Evolutionary conservation across 148 eudicot species (phyloP).

Genomic region (Heliosperma pusillum): DNA sequence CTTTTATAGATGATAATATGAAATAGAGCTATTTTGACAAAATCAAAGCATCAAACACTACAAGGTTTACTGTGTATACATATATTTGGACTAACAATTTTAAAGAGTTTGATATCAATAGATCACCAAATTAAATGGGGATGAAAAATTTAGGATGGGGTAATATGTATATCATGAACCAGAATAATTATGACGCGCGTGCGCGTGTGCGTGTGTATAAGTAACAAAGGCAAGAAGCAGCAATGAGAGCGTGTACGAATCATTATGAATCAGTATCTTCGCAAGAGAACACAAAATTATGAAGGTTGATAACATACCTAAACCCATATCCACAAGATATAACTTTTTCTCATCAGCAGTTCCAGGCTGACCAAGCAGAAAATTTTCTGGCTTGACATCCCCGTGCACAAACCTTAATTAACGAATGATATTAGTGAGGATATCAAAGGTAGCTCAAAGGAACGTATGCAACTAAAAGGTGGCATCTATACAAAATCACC

Average conservation of each 20-base stretch:
- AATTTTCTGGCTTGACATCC: slow-evolving; percentile 94
- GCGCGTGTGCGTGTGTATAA: too few relatives aligned
- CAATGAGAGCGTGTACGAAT: not conserved
- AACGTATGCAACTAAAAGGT: not conserved
- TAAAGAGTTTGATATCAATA: too few relatives aligned
- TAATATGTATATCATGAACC: too few relatives aligned
- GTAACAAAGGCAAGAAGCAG: too few relatives aligned
- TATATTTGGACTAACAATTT: too few relatives aligned
- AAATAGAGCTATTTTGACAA: too few relatives aligned
- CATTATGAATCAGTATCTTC: not conserved
- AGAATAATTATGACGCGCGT: too few relatives aligned
- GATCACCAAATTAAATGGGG: not conserved
- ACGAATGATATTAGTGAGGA: slow-evolving; percentile 8
- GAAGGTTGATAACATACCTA: slow-evolving; percentile 47
- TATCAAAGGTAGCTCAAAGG: not conserved
- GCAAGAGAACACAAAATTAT: not conserved
- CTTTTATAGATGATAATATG: too few relatives aligned
- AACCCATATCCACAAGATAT: slow-evolving; percentile 90
- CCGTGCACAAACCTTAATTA: slow-evolving; percentile 82
- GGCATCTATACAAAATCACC: not conserved
- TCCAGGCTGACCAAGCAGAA: slow-evolving; percentile 87
- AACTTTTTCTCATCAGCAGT: slow-evolving; percentile 83
- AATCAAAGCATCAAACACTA: too few relatives aligned
- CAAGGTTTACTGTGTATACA: too few relatives aligned
- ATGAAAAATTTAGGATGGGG: too few relatives aligned